Evolutionary conservation across 2,329 filamentous ascomycete genomes (phyloP).

Genomic region (Paecilomyces sp.): DNA sequence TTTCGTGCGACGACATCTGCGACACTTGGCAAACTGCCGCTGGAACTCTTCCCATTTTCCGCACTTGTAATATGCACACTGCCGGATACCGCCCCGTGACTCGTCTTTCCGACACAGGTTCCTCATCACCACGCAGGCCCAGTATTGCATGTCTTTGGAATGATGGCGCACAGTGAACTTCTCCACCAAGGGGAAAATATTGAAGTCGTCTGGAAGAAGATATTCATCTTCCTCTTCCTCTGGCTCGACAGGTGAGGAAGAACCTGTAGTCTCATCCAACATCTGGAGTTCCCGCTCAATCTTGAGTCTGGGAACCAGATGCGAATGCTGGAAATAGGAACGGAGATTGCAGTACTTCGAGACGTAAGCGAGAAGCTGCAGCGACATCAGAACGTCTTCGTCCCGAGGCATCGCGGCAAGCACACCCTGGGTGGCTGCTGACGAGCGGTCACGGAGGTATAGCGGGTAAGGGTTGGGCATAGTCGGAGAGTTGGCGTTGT

Average conservation of each 20-base stretch:
- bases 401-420: constrained; percentile 90
- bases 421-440: constrained; percentile 62
- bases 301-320: constrained; percentile 84
- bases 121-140: constrained; percentile 97
- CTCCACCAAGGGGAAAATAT: constrained; percentile 96
- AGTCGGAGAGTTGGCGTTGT: constrained; percentile 65
- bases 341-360: constrained; percentile 97
- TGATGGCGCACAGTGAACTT: constrained; percentile 97
- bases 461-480: constrained; percentile 66
- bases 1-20: constrained; percentile 90
- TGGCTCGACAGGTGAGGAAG: constrained; percentile 21
- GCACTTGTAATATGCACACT: constrained; percentile 97
- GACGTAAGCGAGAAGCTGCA: constrained; percentile 93
- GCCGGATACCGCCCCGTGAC: constrained; percentile 83
- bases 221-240: constrained; percentile 74
- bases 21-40: constrained; percentile 95
- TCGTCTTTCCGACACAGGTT: constrained; percentile 98
- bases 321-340: constrained; percentile 90
- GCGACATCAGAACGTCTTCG: constrained; percentile 95
- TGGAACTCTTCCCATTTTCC: constrained; percentile 98
- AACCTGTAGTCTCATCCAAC: constrained; percentile 62
- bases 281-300: constrained; percentile 78
- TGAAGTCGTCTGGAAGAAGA: constrained; percentile 85
- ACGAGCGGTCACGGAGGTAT: constrained; percentile 69
- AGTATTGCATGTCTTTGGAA: constrained; percentile 97